Base-by-base conservation (phyloP, 495 filamentous ascomycete genomes). In the Neurospora discreta region DNA sequence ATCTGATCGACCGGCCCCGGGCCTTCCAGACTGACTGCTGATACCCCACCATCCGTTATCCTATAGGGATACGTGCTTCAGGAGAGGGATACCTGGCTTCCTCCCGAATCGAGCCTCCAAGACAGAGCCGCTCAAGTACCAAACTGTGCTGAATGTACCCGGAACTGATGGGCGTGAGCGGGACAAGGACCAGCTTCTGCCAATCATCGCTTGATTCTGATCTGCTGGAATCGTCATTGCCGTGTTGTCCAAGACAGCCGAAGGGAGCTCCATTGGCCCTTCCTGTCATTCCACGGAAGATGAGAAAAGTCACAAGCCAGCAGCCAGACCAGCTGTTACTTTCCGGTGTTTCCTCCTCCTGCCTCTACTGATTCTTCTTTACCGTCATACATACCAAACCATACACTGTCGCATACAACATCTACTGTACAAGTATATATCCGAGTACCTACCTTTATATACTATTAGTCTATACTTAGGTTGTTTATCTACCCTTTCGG, bases 151-250 rank as follows among this genome's bases (percentile, higher is more conserved):
- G 8, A 2, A 43, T 16, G 41, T 74, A 74, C 60, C 60, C 20
- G 6, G 2, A 60, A 5, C 15, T 16, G 13, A 8, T 60, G 23
- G 23, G 1, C 15, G 23, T 7, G n/a, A 26, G 41, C 20, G 43
- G 69, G 20, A 30, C 52, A 38, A 58, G 58, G 41, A 39, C 33
- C 44, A 74, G 73, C 73, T 74, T 41, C 33, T 18, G 71, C 73
- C 73, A 74, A 74, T 74, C 73, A 74, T 39, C 36, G 26, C 52
- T 60, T 60, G 52, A 60, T 60, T 60, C 52, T 60, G 52, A 60
- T 60, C 52, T 15, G 13, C 52, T 60, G 26, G 52, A 60, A 60
- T 60, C 52, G 52, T 60, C 52, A 60, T 60, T 60, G 52, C 52
- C 52, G 52, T 60, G 52, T 60, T 60, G 52, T 60, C 52, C 52